Evolutionary conservation across 139 green algal species (phyloP).

Genomic region (Spirogloea muscicola): DNA sequence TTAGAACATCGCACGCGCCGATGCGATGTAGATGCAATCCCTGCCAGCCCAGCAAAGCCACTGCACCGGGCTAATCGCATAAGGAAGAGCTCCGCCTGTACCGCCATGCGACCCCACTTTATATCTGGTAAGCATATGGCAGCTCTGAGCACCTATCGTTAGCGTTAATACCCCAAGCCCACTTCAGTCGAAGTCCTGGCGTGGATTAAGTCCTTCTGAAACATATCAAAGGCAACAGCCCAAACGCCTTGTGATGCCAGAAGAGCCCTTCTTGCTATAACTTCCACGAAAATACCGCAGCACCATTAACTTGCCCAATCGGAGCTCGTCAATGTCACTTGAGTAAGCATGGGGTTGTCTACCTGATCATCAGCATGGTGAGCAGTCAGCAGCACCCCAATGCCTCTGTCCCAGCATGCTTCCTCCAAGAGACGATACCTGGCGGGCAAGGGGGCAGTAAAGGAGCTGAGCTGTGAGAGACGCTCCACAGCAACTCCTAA

Average conservation of each 20-base stretch:
- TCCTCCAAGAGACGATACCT: constrained; percentile 45
- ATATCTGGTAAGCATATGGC: neutral
- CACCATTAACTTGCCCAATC: neutral
- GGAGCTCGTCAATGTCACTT: neutral
- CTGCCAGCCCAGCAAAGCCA: constrained; percentile 54
- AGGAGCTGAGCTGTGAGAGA: too few relatives aligned
- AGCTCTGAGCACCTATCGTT: neutral
- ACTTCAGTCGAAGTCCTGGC: neutral
- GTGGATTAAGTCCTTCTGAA: neutral
- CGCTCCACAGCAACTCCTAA: too few relatives aligned
- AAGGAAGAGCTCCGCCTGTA: constrained; percentile 57
- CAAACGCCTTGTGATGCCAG: neutral
- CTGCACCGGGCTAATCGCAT: constrained; percentile 55
- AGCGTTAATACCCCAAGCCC: neutral
- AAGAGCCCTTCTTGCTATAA: neutral
- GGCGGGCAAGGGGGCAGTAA: neutral
- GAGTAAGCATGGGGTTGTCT: neutral
- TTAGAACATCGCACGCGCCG: neutral
- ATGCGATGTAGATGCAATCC: constrained; percentile 47
- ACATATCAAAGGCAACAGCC: neutral
- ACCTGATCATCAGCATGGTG: constrained; percentile 56
- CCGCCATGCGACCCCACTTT: constrained; percentile 1
- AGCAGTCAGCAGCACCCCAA: constrained; percentile 45
- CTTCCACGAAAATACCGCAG: neutral
- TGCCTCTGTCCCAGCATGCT: constrained; percentile 11